These are phyloP conservation scores for Penicillium sp. DNA, from an alignment of 2,329 filamentous ascomycete genomes.

Conservation along the genomic window DNA sequence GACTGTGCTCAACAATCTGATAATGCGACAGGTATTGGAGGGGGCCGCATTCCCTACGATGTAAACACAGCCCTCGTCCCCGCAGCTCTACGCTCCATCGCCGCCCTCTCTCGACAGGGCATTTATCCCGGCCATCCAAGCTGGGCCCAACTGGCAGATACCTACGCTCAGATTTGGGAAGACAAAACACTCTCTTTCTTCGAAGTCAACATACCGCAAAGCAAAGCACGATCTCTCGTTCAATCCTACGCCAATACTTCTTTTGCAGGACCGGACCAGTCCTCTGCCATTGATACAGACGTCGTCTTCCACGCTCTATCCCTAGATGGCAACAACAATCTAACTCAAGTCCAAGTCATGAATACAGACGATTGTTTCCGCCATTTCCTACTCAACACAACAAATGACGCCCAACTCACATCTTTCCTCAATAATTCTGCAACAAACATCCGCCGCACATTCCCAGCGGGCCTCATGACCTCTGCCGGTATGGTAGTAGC, in stretches of 20 bases:
- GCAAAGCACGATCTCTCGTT: conserved; percentile 49
- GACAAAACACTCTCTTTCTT: conserved; percentile 61
- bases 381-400: conserved; percentile 61
- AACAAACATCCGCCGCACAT: conserved; percentile 56
- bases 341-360: conserved; percentile 55
- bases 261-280: conserved; percentile 48
- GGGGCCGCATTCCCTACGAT: conserved; percentile 63
- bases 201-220: conserved; percentile 44
- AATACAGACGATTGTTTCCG: conserved; percentile 66
- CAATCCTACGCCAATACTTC: conserved; percentile 48
- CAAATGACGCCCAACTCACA: conserved; percentile 57
- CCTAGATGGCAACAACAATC: conserved; percentile 52
- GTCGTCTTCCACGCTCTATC: conserved; percentile 57
- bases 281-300: conserved; percentile 42
- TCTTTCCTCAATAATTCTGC: conserved; percentile 57
- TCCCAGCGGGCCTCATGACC: conserved; percentile 59
- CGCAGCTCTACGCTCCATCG: conserved; percentile 59
- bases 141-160: conserved; percentile 48
- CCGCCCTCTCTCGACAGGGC: conserved; percentile 49
- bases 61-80: conserved; percentile 64
- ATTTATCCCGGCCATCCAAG: conserved; percentile 52
- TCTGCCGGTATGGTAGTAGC: conserved; percentile 58
- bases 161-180: conserved; percentile 62
- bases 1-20: neutral
- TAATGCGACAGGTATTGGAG: conserved; percentile 46